Conservation (phyloP, 495 filamentous ascomycete genomes). For the Hypoxylon crocopeplum region DNA sequence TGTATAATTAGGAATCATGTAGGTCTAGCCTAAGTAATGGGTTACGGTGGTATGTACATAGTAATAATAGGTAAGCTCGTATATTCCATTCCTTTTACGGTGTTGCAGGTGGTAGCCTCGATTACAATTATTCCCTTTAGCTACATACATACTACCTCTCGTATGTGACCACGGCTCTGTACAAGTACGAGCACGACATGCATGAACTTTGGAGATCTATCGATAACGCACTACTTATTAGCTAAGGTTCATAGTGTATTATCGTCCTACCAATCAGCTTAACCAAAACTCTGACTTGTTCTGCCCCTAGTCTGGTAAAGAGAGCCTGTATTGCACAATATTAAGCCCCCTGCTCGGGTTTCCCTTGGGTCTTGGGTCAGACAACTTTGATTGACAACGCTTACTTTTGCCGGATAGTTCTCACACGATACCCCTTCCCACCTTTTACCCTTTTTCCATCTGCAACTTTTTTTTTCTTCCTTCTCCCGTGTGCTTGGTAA, state of each 20-base stretch:
- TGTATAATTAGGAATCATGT: slow-evolving; percentile 23
- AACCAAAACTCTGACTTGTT: slow-evolving; percentile 24
- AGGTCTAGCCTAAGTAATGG: slow-evolving; percentile 19
- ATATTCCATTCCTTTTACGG: slow-evolving; percentile 16
- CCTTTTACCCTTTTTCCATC: slow-evolving; percentile 28
- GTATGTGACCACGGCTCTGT: not conserved
- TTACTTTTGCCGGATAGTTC: slow-evolving; percentile 39
- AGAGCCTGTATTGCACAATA: slow-evolving; percentile 37
- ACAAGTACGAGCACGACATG: too few species aligned
- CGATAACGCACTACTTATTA: slow-evolving; percentile 13
- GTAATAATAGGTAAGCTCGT: slow-evolving; percentile 30
- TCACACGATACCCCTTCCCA: slow-evolving; percentile 24
- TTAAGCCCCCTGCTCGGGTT: slow-evolving; percentile 36
- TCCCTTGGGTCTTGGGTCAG: slow-evolving; percentile 34
- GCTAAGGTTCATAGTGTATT: slow-evolving; percentile 18
- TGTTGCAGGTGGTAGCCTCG: slow-evolving; percentile 10
- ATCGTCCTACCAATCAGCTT: slow-evolving; percentile 30
- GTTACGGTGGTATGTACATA: slow-evolving; percentile 1
- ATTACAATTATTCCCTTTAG: too few species aligned
- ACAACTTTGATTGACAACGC: slow-evolving; percentile 40
- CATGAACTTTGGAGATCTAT: slow-evolving; percentile 7
- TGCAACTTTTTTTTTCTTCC: slow-evolving; percentile 21
- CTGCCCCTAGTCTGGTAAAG: slow-evolving; percentile 27
- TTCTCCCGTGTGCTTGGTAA: not conserved
- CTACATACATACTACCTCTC: not conserved